Evolutionary conservation across 768 basidiomycete species (phyloP).

Genomic region (Flagelloscypha sp.): DNA sequence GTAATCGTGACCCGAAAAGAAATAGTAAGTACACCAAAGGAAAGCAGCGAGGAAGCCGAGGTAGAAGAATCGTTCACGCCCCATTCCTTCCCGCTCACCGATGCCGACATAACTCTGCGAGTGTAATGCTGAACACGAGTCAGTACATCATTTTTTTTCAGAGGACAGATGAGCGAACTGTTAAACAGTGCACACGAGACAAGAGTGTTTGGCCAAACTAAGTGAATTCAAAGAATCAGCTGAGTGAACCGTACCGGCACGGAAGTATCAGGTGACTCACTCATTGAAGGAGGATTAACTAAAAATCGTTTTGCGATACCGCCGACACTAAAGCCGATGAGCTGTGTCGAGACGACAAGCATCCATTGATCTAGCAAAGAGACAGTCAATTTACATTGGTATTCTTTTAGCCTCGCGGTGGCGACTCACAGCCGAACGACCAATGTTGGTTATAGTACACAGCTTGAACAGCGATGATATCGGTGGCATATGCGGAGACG

Average conservation of each 20-base stretch:
- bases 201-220: constrained; percentile 68
- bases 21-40: constrained; percentile 33
- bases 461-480: constrained; percentile 66
- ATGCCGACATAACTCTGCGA: constrained; percentile 49
- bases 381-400: constrained; percentile 7
- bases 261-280: constrained; percentile 25
- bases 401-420: neutral
- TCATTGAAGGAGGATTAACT: constrained; percentile 60
- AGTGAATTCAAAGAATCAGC: constrained; percentile 4
- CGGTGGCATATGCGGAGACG: constrained; percentile 54
- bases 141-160: neutral
- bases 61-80: constrained; percentile 51
- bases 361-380: constrained; percentile 42
- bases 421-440: constrained; percentile 41
- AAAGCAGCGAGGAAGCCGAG: constrained; percentile 41
- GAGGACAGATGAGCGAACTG: neutral
- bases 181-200: constrained; percentile 49
- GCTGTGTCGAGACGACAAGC: constrained; percentile 63
- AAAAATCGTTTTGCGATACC: constrained; percentile 70
- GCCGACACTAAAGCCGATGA: constrained; percentile 52
- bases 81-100: constrained; percentile 43
- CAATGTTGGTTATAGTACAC: constrained; percentile 58
- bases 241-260: neutral
- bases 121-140: constrained; percentile 62
- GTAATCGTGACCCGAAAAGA: neutral